Base-by-base conservation (phyloP, 148 eudicot genomes). In the Arctostaphylos glauca region DNA sequence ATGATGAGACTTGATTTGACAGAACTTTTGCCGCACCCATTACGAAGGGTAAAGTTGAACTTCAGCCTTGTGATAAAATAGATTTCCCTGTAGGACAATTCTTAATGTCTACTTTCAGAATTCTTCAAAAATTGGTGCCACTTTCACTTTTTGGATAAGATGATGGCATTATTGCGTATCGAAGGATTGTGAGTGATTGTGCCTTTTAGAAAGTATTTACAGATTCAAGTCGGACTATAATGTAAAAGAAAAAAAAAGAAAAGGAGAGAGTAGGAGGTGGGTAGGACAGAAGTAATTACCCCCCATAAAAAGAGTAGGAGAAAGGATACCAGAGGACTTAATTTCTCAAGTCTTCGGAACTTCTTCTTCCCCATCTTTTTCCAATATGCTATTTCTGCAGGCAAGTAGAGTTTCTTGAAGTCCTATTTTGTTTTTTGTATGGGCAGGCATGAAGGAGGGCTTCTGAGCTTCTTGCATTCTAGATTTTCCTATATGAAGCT, bases 401-500 rank as follows among this genome's bases (percentile, higher is more conserved):
- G 9, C 23, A 43, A 44, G 44, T 79, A 3, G 15, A 62, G 50
- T 46, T 80, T 31, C 21, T 49, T 53, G 76, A 53, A 81, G 53
- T 70, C 71, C 8, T 18, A 66, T 81, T 49, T 6, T 21, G 7
- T 75, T 25, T 13, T 44, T 41, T 82, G 76, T 9, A 62, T 82
- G 73, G 88, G 82, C 86, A 96, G 99, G 92, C 91, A 92, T 81
- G 99, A 94, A 85, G 99, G 98, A 66, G 98, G 98, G 81, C 81
- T 96, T 78, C 62, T 89, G 50, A 88, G 88, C 71, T 84, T 86
- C 48, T 71, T 94, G 89, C 91, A 76, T 77, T 86, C 91, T 54
- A 84, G 77, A 48, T 86, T 91, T 79, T 84, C 73, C 18, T 80
- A 78, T 54, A 18, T 86, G 85, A 91, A 88, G 85, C 83, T 87